Evolutionary conservation across 2,329 filamentous ascomycete species (phyloP), one percentile per base, ranked within the genome.

Genomic region (Phoma sp.): DNA sequence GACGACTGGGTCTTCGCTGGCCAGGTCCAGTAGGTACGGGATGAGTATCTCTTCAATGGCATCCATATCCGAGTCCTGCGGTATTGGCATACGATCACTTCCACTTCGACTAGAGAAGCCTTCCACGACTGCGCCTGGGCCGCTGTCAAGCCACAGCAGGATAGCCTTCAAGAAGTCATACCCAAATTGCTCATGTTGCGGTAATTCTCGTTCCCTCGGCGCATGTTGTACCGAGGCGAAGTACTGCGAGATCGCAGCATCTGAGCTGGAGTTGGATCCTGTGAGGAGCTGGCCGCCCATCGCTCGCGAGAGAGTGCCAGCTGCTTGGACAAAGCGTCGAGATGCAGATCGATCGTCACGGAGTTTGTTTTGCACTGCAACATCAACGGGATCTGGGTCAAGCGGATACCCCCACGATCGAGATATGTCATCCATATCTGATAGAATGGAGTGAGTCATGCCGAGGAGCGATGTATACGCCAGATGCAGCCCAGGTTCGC

Each of bases 141-240:
- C 86, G 31, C 84, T 85, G 50, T 85, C 83, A 2, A 88, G 73
- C 84, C 85, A 88, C 1, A 88, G 75, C 2, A 86, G 65, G 38
- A 88, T 85, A 1, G 85, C 84, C 67, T 85, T 86, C 24, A 88
- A 63, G 61, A 88, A 88, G 60, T 88, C 85, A 62, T 87, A 87
- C n/a, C 79, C 79, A 65, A 88, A 88, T 13, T 81, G 80, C 39
- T 84, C 79, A 19, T 78, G 74, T 7, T 55, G 65, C 15, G 70
- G 65, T 9, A 75, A 38, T 6, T 66, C 61, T 8, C 72, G 61
- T 38, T 77, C 74, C 13, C 67, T 65, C 4, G 74, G 73, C 1
- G 82, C 79, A 17, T 79, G 79, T 37, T 71, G 72, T 24, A 86
- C 81, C 19, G 77, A 74, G n/a, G 76, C 68, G 61, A 85, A 85